Base-by-base conservation (phyloP, 2,329 filamentous ascomycete species). In the Neofusicoccum sp. region DNA sequence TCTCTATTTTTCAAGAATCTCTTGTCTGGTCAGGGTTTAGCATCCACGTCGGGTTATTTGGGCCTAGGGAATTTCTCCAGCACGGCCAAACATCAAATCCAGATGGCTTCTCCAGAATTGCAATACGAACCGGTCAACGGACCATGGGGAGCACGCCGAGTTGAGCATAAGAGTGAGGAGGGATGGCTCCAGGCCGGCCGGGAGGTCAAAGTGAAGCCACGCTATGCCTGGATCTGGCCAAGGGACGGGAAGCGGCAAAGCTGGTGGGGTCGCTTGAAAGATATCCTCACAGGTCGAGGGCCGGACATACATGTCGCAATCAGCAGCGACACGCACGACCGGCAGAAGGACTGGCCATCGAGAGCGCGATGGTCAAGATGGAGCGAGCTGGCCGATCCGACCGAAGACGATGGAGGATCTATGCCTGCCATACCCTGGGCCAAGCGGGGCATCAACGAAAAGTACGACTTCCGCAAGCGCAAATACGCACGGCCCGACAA, bases 221-320 rank as follows among this genome's bases (percentile, higher is more conserved):
- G 73, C 28, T 76, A 79, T 52, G 77, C 77, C 69, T 79, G 75
- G 64, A 73, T 80, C 12, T 80, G 80, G 71, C 80, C 80, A 0
- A 75, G 75, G 50, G 80, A 82, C 64, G 78, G 78, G 34, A 76
- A 74, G 41, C 48, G 29, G 7, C 37, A 54, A 44, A 72, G 76
- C 16, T 70, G 66, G 2, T 69, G 71, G 64, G 78, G 79, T 8
- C 71, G 80, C 14, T 66, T 78, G 61, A 80, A 78, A 65, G 80
- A 83, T 60, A 74, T 78, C 16, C 41, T 81, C 29, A 70, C 68
- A 2, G 71, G 73, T 56, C 71, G 76, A 64, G 81, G 81, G 3
- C 77, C 80, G 1, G 80, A 82, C 61, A 78, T 82, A 41, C 79
- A 78, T 65, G 68, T 82, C n/a, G 70, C 75, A 2, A 73, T 74